Conservation (phyloP, 345 rosid species). For the Theobroma cacao region DNA sequence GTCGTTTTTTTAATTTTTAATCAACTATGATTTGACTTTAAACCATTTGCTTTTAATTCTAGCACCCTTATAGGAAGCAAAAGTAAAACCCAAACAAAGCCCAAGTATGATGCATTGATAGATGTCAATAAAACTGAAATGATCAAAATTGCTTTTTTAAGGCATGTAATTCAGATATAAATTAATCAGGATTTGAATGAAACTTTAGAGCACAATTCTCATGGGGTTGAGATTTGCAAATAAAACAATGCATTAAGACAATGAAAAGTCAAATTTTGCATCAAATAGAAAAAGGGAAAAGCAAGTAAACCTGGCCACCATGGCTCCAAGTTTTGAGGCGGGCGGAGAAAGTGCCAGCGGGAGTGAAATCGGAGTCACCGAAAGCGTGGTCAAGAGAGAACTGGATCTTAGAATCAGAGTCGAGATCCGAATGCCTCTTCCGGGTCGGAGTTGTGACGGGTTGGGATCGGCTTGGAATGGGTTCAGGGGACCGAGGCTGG, state of each 20-base stretch:
- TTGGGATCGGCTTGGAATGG: conserved; percentile 21
- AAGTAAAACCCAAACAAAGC: not conserved
- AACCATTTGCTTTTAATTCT: not conserved
- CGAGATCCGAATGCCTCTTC: conserved; percentile 66
- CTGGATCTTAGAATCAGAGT: conserved; percentile 91
- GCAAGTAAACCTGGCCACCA: conserved; percentile 65
- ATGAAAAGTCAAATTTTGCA: not conserved
- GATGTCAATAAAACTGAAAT: not conserved
- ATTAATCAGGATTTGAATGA: not conserved
- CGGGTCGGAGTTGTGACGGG: conserved; percentile 38
- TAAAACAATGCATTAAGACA: not conserved
- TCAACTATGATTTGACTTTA: not conserved
- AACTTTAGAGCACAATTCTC: not conserved
- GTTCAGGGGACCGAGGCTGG: conserved; percentile 36
- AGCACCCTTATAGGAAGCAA: not conserved
- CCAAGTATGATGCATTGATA: not conserved
- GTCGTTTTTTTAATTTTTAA: not conserved
- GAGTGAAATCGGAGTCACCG: conserved; percentile 75
- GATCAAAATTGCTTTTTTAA: not conserved
- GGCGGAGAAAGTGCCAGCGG: conserved; percentile 89
- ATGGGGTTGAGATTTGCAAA: not conserved
- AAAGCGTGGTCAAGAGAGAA: conserved; percentile 90
- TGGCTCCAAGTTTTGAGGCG: conserved; percentile 84
- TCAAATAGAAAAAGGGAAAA: not conserved
- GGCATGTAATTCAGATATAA: not conserved